phyloP scores from a whole-genome alignment of 257 asterid genomes.

The Striga asiatica region DNA sequence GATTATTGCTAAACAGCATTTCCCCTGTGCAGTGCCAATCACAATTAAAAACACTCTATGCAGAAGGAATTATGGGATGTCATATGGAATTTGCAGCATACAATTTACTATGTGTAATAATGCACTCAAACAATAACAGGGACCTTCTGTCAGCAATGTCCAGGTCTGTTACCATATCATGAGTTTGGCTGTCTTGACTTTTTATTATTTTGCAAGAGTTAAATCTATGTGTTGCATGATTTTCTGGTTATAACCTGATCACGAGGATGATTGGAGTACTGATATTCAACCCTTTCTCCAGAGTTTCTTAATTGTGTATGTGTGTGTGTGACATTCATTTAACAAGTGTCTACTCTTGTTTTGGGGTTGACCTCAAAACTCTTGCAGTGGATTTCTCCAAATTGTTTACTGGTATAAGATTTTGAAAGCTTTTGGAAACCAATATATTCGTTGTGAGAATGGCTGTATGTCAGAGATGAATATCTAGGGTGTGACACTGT shows the following conservation, averaged over 20 bases:
- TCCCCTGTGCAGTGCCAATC: conserved; percentile 85
- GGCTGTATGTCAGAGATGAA: background rate
- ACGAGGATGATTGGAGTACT: background rate
- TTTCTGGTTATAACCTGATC: background rate
- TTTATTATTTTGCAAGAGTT: background rate
- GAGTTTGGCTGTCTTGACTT: background rate
- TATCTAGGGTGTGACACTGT: background rate
- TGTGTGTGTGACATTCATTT: background rate
- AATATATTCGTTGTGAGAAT: background rate
- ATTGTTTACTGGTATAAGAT: background rate
- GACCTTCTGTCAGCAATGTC: conserved; percentile 96
- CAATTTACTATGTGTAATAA: conserved; percentile 77
- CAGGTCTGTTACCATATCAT: conserved; percentile 45
- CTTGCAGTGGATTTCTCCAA: background rate
- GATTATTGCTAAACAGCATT: conserved; percentile 16
- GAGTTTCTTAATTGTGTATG: background rate
- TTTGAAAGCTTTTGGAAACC: background rate
- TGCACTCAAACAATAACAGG: conserved; percentile 83
- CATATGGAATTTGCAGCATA: conserved; percentile 91
- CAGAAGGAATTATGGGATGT: conserved; percentile 89
- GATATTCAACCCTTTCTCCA: background rate
- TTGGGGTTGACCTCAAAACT: background rate
- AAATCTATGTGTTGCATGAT: background rate
- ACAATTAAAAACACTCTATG: conserved; percentile 82
- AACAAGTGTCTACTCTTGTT: background rate